phyloP scores from a whole-genome alignment of 2,329 filamentous ascomycete genomes.

The Kalaharituber pfeilii region DNA sequence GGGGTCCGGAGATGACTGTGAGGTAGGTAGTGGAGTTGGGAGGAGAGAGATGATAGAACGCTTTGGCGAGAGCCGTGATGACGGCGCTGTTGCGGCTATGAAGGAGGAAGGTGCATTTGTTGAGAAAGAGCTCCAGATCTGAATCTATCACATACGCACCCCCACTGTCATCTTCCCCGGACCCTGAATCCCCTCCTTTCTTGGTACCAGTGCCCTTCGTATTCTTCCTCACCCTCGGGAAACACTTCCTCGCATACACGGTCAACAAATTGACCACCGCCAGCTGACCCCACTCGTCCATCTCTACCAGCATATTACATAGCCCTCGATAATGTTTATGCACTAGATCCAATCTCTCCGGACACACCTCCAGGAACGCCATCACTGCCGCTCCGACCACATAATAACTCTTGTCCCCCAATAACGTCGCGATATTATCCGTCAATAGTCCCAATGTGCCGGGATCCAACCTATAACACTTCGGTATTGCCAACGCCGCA shows the following conservation, averaged over 20 bases:
- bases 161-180: conserved; percentile 33
- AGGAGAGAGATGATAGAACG: conserved; percentile 71
- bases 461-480: conserved; percentile 84
- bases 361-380: conserved; percentile 77
- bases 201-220: conserved; percentile 55
- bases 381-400: conserved; percentile 87
- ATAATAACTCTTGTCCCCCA: conserved; percentile 87
- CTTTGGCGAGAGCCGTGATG: conserved; percentile 68
- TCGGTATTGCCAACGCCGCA: conserved; percentile 82
- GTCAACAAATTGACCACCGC: conserved; percentile 68
- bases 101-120: conserved; percentile 63
- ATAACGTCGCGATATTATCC: conserved; percentile 58
- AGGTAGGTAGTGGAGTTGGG: conserved; percentile 43
- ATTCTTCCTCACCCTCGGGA: conserved; percentile 55
- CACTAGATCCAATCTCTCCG: conserved; percentile 69
- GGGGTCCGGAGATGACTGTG: conserved; percentile 56
- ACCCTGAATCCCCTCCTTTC: conserved; percentile 30
- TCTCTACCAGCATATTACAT: conserved; percentile 83
- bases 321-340: conserved; percentile 76
- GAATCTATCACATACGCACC: conserved; percentile 50
- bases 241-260: conserved; percentile 70
- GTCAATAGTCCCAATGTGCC: conserved; percentile 67
- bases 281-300: conserved; percentile 97
- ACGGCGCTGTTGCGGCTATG: conserved; percentile 89
- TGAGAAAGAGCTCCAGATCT: conserved; percentile 66